Evolutionary conservation across 805 yeast genomes (phyloP).

Genomic region (Metschnikowia koreensis): DNA sequence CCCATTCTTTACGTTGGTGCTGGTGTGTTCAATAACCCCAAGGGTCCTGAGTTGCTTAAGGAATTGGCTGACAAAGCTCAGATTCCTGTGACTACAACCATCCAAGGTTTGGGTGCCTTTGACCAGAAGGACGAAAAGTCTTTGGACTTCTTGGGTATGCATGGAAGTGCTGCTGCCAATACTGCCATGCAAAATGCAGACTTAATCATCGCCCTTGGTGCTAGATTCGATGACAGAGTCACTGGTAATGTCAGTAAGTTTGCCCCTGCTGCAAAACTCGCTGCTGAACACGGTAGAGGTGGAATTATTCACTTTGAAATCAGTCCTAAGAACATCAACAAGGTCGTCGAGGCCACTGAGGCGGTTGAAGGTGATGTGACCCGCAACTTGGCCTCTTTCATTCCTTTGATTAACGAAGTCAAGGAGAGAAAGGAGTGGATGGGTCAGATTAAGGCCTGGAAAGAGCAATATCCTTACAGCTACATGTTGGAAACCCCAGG

Average conservation of each 20-base stretch:
- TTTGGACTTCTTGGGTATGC: conserved; percentile 97
- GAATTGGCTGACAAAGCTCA: conserved; percentile 86
- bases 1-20: conserved; percentile 92
- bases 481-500: conserved; percentile 81
- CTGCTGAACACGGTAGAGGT: conserved; percentile 85
- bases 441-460: conserved; percentile 73
- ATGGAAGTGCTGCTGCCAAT: conserved; percentile 94
- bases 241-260: conserved; percentile 82
- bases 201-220: conserved; percentile 90
- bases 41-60: conserved; percentile 75
- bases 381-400: conserved; percentile 64
- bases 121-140: conserved; percentile 91
- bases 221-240: conserved; percentile 98
- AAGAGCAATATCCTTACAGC: conserved; percentile 77
- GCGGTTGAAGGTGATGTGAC: conserved; percentile 97
- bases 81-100: conserved; percentile 94
- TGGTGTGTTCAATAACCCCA: conserved; percentile 76
- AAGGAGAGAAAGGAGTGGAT: conserved; percentile 79
- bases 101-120: conserved; percentile 91
- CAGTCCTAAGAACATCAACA: conserved; percentile 94
- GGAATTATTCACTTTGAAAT: conserved; percentile 97
- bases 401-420: conserved; percentile 68
- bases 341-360: conserved; percentile 93
- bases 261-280: conserved; percentile 90
- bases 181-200: conserved; percentile 92